Evolutionary conservation across 1,284 basidiomycete genomes (phyloP), one percentile per base, ranked within the genome.

Genomic region (Ustilago tritici): DNA sequence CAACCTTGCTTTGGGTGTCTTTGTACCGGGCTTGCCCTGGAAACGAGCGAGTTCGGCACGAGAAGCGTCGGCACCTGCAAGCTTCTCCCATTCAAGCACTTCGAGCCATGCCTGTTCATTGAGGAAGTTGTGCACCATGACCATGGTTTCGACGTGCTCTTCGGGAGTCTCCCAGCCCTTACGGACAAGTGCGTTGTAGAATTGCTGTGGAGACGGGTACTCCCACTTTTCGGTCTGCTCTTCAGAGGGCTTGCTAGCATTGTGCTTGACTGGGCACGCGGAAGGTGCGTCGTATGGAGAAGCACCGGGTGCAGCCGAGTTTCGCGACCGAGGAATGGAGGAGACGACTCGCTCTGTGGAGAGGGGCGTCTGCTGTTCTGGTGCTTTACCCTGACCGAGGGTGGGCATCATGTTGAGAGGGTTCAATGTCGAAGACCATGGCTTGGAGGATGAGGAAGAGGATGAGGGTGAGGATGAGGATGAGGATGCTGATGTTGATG

Each of bases 141-240:
- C 97, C 93, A 99, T 98, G 54, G 92, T 94, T 86, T 96, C 95
- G 47, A 99, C 91, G 86, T 95, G 92, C 84, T 98, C 95, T 87
- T 97, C 95, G 0, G 95, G 95, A 4, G 97, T 97, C 87, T 97
- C 95, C 94, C 93, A 95, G 1, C 97, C 97, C 86, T 99, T 99
- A 77, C 95, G 89, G 15, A 94, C 93, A 8, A 99, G 90, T 0
- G 97, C 97, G 86, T 98, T 98, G 87, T 99, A 96, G 86, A 99
- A 99, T 86, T 99, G 96, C 87, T 99, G 95, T 2, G 96, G 95
- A 6, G 93, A 95, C 1, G 97, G 97, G 87, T 99, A 99, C 84
- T 98, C 95, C 97, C 97, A 99, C 56, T 88, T 87, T 14, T 84
- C 85, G 17, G 86, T 61, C 46, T 73, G 84, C 23, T 83, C 62